Evolutionary conservation across 2,329 filamentous ascomycete species (phyloP).

Genomic region (Botryotinia narcissicola): DNA sequence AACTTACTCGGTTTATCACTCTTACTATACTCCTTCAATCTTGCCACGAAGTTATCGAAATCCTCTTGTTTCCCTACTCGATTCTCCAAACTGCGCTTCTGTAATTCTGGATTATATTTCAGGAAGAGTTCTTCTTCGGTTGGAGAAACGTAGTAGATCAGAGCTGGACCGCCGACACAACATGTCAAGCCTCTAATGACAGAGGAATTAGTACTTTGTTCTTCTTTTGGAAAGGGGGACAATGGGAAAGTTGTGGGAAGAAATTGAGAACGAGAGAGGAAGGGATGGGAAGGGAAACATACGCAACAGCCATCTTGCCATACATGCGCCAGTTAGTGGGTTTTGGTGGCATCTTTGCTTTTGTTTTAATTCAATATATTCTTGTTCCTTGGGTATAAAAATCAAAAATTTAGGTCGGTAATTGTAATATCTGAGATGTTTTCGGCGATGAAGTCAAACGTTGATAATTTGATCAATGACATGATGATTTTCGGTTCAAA

Average conservation of each 20-base stretch:
- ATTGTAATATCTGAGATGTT: slow-evolving; percentile 3
- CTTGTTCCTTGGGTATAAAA: not conserved
- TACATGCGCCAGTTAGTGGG: slow-evolving; percentile 55
- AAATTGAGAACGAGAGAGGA: not conserved
- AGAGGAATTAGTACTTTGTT: slow-evolving; percentile 20
- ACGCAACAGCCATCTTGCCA: slow-evolving; percentile 72
- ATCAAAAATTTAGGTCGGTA: not conserved
- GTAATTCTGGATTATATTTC: slow-evolving; percentile 92
- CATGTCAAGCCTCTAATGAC: slow-evolving; percentile 64
- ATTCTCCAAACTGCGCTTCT: slow-evolving; percentile 79
- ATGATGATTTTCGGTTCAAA: slow-evolving; percentile 15
- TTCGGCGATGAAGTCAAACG: not conserved
- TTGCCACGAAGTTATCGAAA: slow-evolving; percentile 81
- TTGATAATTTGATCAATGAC: slow-evolving; percentile 15
- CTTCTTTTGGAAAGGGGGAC: not conserved
- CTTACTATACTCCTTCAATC: slow-evolving; percentile 85
- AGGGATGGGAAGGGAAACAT: slow-evolving; percentile 40
- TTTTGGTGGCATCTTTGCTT: slow-evolving; percentile 45
- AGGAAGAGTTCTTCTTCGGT: slow-evolving; percentile 90
- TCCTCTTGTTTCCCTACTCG: slow-evolving; percentile 75
- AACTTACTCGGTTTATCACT: slow-evolving; percentile 84
- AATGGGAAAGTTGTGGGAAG: not conserved
- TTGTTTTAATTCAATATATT: not conserved
- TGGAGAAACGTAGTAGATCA: slow-evolving; percentile 77
- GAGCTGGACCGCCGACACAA: slow-evolving; percentile 78